These are phyloP conservation scores for Iris macrosiphon DNA, from an alignment of 106 monocot species.

Conservation along the genomic window DNA sequence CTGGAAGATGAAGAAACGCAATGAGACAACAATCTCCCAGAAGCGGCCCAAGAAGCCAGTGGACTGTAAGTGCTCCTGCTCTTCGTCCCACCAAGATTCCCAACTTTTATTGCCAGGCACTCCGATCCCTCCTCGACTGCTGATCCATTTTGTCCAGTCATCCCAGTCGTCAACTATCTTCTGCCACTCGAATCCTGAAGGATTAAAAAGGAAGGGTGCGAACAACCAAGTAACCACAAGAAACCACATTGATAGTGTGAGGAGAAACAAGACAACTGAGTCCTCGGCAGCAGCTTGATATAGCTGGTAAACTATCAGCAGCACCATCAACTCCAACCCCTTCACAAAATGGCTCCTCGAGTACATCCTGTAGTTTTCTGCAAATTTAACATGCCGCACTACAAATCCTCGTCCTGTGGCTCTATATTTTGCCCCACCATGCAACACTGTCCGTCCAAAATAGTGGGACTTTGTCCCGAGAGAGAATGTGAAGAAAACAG, in stretches of 20 bases:
- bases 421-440: slow-evolving; percentile 95
- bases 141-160: slow-evolving; percentile 95
- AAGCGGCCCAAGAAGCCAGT: slow-evolving; percentile 73
- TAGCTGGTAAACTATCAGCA: slow-evolving; percentile 74
- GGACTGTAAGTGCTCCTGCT: slow-evolving; percentile 83
- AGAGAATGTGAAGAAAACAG: slow-evolving; percentile 98
- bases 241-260: slow-evolving; percentile 94
- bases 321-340: slow-evolving; percentile 74
- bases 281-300: slow-evolving; percentile 56
- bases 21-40: slow-evolving; percentile 82
- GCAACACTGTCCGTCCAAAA: slow-evolving; percentile 87
- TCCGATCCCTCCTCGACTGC: slow-evolving; percentile 84
- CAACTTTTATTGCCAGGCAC: slow-evolving; percentile 92
- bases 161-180: slow-evolving; percentile 98
- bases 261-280: slow-evolving; percentile 41
- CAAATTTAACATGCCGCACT: slow-evolving; percentile 90
- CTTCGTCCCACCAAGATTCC: slow-evolving; percentile 99
- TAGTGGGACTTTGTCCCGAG: slow-evolving; percentile 93
- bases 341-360: slow-evolving; percentile 96
- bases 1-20: slow-evolving; percentile 92
- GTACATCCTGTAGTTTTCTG: slow-evolving; percentile 97
- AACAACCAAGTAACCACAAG: slow-evolving; percentile 82
- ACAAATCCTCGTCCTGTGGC: slow-evolving; percentile 97
- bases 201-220: slow-evolving; percentile 95
- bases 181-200: slow-evolving; percentile 97